These are phyloP conservation scores for Pelargonium myrrhifolium DNA, from an alignment of 441 rosid genomes.

Conservation along the genomic window DNA sequence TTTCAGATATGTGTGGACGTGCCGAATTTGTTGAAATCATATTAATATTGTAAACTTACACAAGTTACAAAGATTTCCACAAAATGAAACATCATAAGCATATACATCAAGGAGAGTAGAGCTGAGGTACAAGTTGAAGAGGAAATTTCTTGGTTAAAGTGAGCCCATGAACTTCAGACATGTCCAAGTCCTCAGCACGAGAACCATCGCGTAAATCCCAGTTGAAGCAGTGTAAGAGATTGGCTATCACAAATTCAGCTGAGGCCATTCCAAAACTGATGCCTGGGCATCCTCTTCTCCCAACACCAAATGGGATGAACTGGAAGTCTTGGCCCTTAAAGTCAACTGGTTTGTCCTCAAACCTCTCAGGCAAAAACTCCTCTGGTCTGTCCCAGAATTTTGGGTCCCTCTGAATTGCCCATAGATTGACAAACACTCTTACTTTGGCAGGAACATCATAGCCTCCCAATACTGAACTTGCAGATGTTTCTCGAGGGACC, in stretches of 20 bases:
- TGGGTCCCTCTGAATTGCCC: conserved; percentile 34
- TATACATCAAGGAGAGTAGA: background rate
- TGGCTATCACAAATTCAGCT: conserved; percentile 22
- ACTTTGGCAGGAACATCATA: conserved; percentile 24
- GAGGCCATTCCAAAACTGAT: conserved; percentile 4
- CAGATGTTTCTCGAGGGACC: conserved; percentile 17
- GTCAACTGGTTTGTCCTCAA: conserved; percentile 14
- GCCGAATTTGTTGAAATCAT: no score
- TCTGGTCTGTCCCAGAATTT: conserved; percentile 30
- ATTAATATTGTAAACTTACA: no score
- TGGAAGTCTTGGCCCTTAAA: conserved; percentile 19
- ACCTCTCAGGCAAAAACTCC: conserved; percentile 32
- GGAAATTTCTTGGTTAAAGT: conserved; percentile 20
- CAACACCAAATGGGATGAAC: conserved; percentile 23
- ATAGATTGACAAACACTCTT: conserved; percentile 22
- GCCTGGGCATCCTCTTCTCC: conserved; percentile 27
- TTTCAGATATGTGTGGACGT: no score
- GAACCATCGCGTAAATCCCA: conserved; percentile 19
- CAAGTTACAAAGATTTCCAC: no score
- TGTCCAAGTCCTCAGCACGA: conserved; percentile 19
- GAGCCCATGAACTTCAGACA: conserved; percentile 18
- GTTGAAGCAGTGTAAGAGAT: conserved; percentile 26
- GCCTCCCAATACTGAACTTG: conserved; percentile 11
- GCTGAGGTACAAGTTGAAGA: conserved; percentile 18
- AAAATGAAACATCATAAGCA: no score